Evolutionary conservation across 768 basidiomycete species (phyloP).

Genomic region (Trametes meyenii): DNA sequence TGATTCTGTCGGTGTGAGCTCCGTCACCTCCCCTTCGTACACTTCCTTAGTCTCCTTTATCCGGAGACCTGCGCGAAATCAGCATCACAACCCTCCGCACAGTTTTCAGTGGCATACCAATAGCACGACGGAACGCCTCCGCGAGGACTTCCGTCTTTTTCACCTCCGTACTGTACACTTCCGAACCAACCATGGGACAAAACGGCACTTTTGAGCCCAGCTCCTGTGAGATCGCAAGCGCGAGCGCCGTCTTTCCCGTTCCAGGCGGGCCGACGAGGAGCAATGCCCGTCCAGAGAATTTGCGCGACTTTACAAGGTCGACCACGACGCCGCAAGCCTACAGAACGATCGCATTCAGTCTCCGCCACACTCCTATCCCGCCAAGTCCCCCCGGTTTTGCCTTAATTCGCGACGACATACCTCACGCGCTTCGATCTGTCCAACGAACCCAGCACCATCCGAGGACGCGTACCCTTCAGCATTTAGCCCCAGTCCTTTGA

Average conservation of each 20-base stretch:
- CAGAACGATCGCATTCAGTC: background rate
- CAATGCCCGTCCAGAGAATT: slow-evolving; percentile 92
- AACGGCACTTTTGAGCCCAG: slow-evolving; percentile 95
- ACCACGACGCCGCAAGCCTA: slow-evolving; percentile 92
- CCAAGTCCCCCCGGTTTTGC: background rate
- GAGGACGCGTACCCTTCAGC: slow-evolving; percentile 77
- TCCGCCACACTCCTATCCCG: background rate
- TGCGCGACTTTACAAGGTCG: slow-evolving; percentile 86
- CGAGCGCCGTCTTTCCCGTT: slow-evolving; percentile 97
- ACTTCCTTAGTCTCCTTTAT: slow-evolving; percentile 99
- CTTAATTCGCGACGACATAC: slow-evolving; percentile 42
- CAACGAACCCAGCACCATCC: slow-evolving; percentile 86
- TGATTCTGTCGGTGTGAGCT: slow-evolving; percentile 92
- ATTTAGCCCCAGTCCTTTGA: slow-evolving; percentile 91
- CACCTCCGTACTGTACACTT: slow-evolving; percentile 96
- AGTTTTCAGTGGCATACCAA: slow-evolving; percentile 66
- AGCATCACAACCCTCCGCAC: background rate
- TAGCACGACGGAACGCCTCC: slow-evolving; percentile 92
- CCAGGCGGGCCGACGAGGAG: slow-evolving; percentile 94
- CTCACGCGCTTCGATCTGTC: slow-evolving; percentile 89
- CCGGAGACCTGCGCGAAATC: slow-evolving; percentile 68
- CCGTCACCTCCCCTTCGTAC: slow-evolving; percentile 98
- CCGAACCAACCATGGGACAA: slow-evolving; percentile 97
- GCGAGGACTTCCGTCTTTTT: slow-evolving; percentile 99
- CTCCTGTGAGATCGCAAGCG: slow-evolving; percentile 94